Evolutionary conservation across 2,329 filamentous ascomycete genomes (phyloP), one percentile per base, ranked within the genome.

Genomic region (Sphaerulina vaccinii): DNA sequence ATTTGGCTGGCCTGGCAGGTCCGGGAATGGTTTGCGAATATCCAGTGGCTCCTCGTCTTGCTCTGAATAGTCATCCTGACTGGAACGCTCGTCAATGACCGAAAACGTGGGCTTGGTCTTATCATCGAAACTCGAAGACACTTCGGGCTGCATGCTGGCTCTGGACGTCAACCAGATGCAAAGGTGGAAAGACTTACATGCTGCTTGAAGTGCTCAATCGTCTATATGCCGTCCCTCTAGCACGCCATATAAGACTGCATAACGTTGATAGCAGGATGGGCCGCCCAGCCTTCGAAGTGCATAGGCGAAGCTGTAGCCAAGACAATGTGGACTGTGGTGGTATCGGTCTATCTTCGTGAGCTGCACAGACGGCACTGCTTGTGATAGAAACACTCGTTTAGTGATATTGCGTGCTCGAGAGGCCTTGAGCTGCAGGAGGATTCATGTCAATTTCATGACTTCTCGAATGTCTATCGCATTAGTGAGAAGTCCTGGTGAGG

Each of bases 1-100:
- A 32, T 51, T 16, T 36, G 45, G 51, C 19, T 54, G 51, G 16
- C 40, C 46, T 13, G 46, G 51, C 7, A 54, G 33, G n/a, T 46
- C 35, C 16, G 51, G 46, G 32, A 50, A 50, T 16, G 46, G 51
- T 35, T 19, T 49, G 11, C 33, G 37, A 9, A 54, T 54, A 16
- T 54, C 46, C 4, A 50, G 35, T n/a, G 47, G 42, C 42, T 46
- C 42, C 16, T 37, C 32, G 32, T 36, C 42, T 23, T 23, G 42
- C 7, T 13, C 42, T 8, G 19, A n/a, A 9, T 22, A 46, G 32
- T 46, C 42, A 19, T 37, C 42, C 19, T 29, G 29, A 19, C 42
- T 46, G 35, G 42, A 10, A 35, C 6, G 18, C 18, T 22, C 24
- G 42, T 46, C 32, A 46, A 29, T 32, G 21, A 46, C 32, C 23